Conservation (phyloP, 2,329 filamentous ascomycete species). For the Aspergillus pseudonomiae region DNA sequence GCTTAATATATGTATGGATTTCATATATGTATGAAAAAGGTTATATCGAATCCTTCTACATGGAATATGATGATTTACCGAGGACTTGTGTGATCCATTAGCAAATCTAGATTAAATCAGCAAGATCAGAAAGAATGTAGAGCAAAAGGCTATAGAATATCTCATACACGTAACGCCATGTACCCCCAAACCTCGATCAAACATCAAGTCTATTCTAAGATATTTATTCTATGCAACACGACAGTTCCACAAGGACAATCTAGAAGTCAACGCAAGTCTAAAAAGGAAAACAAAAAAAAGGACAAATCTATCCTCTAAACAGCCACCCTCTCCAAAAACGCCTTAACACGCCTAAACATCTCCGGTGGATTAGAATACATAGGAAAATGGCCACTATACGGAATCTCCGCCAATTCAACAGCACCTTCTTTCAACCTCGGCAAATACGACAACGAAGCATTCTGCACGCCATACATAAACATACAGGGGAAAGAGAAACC, state of each 20-base stretch:
- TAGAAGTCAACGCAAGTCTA: no score
- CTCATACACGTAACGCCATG: no score
- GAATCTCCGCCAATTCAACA: slow-evolving; percentile 28
- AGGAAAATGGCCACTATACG: slow-evolving; percentile 27
- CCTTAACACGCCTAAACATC: slow-evolving; percentile 26
- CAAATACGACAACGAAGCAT: slow-evolving; percentile 25
- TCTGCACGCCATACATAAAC: slow-evolving; percentile 31
- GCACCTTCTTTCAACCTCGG: slow-evolving; percentile 14
- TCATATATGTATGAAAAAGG: no score
- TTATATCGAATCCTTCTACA: no score
- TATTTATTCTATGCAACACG: neutral
- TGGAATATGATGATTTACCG: no score
- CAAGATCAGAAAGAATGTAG: no score
- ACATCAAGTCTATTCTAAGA: neutral
- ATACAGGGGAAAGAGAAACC: slow-evolving; percentile 19
- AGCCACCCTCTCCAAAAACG: slow-evolving; percentile 14
- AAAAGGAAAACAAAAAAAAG: neutral
- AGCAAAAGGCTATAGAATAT: no score
- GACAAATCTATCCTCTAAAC: neutral
- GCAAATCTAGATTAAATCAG: no score
- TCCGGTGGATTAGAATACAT: slow-evolving; percentile 34
- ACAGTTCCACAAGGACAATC: no score
- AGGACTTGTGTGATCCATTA: no score
- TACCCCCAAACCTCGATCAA: no score
- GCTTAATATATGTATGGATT: no score